These are phyloP conservation scores for Smallanthus sonchifolius DNA, from an alignment of 129 eudicot genomes.

Conservation along the genomic window DNA sequence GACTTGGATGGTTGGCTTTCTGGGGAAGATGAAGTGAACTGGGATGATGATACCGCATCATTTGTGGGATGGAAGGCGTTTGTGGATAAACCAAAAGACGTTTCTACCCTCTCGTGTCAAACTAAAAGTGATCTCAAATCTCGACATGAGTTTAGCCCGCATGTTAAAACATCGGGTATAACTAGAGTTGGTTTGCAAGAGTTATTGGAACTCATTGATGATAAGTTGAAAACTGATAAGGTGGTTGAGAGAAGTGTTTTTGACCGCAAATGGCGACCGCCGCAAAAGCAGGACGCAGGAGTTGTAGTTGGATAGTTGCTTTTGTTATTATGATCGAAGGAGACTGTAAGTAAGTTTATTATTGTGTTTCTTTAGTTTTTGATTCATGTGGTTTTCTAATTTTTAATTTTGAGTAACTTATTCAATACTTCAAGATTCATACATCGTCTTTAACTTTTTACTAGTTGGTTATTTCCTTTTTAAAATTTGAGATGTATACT, in stretches of 20 bases:
- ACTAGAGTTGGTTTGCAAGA: conserved; percentile 88
- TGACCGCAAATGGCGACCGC: conserved; percentile 90
- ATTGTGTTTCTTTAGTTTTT: no score
- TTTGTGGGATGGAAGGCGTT: conserved; percentile 34
- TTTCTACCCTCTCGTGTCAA: conserved; percentile 1
- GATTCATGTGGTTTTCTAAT: no score
- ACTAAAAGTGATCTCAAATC: conserved; percentile 6
- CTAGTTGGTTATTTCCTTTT: no score
- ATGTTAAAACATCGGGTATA: conserved; percentile 77
- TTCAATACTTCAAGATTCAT: no score
- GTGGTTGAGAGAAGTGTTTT: conserved; percentile 42
- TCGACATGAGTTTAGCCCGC: conserved; percentile 23
- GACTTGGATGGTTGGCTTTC: conserved; percentile 58
- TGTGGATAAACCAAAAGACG: conserved; percentile 30
- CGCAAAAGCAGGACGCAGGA: conserved; percentile 37
- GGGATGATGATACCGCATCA: conserved; percentile 41
- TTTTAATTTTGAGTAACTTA: no score
- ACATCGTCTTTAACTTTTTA: no score
- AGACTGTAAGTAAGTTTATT: no score
- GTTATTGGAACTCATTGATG: conserved; percentile 66
- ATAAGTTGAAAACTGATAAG: conserved; percentile 40
- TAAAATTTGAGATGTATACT: no score
- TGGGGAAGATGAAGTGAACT: conserved; percentile 38
- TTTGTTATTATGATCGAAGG: background rate
- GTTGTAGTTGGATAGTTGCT: conserved; percentile 39